Conservation (phyloP, 495 filamentous ascomycete species). For the Penicillium parvum region DNA sequence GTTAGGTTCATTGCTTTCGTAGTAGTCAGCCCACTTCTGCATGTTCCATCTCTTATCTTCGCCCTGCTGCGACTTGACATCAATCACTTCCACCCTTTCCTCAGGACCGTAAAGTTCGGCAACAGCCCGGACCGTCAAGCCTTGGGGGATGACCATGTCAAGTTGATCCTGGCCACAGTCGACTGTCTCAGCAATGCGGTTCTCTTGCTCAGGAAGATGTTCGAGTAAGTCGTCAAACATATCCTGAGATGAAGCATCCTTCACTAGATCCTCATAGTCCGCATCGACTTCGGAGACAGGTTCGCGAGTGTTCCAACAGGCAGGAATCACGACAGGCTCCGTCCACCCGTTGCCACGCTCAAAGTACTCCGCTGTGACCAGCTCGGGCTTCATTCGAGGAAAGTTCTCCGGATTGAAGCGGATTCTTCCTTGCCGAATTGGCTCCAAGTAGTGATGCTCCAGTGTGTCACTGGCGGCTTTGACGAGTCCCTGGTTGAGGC, state of each 20-base stretch:
- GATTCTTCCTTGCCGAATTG: slow-evolving; percentile 64
- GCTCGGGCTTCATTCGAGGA: slow-evolving; percentile 62
- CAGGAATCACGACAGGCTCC: slow-evolving; percentile 68
- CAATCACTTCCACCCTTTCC: slow-evolving; percentile 66
- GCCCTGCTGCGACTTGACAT: slow-evolving; percentile 71
- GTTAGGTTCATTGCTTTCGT: slow-evolving; percentile 55
- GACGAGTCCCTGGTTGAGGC: slow-evolving; percentile 67
- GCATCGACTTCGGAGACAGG: slow-evolving; percentile 19
- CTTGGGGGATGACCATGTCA: slow-evolving; percentile 70
- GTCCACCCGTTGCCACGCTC: slow-evolving; percentile 64
- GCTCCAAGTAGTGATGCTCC: slow-evolving; percentile 70
- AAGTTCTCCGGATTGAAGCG: slow-evolving; percentile 60
- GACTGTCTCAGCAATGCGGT: slow-evolving; percentile 42
- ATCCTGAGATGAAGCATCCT: slow-evolving; percentile 37
- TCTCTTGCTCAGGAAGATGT: slow-evolving; percentile 30
- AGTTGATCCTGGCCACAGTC: slow-evolving; percentile 63
- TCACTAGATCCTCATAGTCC: slow-evolving; percentile 31
- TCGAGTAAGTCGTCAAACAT: slow-evolving; percentile 48
- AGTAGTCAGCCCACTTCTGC: slow-evolving; percentile 70
- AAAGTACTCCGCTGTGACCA: slow-evolving; percentile 63
- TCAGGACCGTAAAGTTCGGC: slow-evolving; percentile 63
- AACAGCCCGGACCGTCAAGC: slow-evolving; percentile 62
- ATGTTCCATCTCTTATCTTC: slow-evolving; percentile 68
- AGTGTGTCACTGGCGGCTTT: slow-evolving; percentile 64
- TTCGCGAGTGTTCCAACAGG: slow-evolving; percentile 57